A percentile compares a stretch with the other conserved stretches of the same genome.
phyloP scores from a whole-genome alignment of 2,329 filamentous ascomycete genomes.

The Elsinoe arachidis region DNA sequence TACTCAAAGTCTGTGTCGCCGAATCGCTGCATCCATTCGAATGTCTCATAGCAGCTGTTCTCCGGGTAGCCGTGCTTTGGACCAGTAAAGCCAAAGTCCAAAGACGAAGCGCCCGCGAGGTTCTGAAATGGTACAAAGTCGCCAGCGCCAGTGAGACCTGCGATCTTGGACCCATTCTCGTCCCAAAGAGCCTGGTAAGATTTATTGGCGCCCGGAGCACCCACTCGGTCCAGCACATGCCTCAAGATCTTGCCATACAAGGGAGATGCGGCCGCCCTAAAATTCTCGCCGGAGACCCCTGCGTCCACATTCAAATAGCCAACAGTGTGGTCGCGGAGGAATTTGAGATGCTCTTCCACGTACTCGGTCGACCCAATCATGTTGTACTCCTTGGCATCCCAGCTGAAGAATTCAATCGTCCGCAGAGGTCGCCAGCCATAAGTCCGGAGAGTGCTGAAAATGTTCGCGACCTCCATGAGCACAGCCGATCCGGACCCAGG shows the following conservation, averaged over 20 bases:
- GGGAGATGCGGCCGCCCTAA: conserved; percentile 73
- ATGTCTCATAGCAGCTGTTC: conserved; percentile 83
- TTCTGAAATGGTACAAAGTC: conserved; percentile 89
- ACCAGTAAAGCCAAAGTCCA: conserved; percentile 74
- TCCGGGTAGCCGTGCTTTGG: conserved; percentile 52
- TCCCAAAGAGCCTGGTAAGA: conserved; percentile 72
- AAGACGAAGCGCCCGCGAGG: conserved; percentile 76
- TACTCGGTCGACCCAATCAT: conserved; percentile 89
- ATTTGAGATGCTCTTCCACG: conserved; percentile 74
- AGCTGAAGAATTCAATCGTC: conserved; percentile 95
- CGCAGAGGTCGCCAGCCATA: conserved; percentile 83
- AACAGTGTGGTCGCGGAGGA: conserved; percentile 63
- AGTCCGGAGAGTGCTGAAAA: conserved; percentile 68
- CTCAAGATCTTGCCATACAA: conserved; percentile 64
- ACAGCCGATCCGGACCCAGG: conserved; percentile 84
- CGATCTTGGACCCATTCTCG: conserved; percentile 50
- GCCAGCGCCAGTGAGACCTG: conserved; percentile 62
- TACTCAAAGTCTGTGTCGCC: conserved; percentile 73
- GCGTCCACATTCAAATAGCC: conserved; percentile 89
- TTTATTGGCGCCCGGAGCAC: conserved; percentile 61
- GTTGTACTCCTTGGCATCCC: conserved; percentile 93
- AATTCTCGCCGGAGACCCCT: conserved; percentile 65
- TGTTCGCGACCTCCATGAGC: conserved; percentile 77
- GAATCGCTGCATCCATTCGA: conserved; percentile 71
- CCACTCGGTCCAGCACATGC: conserved; percentile 64